Base-by-base conservation (phyloP, 2,329 filamentous ascomycete species). In the Cercospora zeina region DNA sequence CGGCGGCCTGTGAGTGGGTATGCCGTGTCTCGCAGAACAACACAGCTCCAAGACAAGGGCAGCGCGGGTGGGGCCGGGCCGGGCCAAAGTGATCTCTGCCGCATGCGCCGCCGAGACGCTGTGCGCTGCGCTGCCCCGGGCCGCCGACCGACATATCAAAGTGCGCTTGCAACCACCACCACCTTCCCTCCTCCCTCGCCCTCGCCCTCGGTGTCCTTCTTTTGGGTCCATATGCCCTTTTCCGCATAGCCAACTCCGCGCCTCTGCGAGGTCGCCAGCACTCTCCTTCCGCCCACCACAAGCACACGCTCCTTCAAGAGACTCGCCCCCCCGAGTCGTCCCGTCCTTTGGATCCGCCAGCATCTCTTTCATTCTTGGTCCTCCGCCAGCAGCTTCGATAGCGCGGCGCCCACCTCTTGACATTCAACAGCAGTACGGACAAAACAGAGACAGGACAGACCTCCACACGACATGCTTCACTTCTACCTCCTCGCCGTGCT, bases 201-300 rank as follows among this genome's bases (percentile, higher is more conserved):
- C 54, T 60, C 54, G 34, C n/a, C 50, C 58, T 51, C 56, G 24
- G 55, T 62, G 58, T 65, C 34, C 58, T 59, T 39, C 62, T 53
- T 57, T n/a, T n/a, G n/a, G 59, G 62, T 65, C 62, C 64, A 61
- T 56, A 67, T 67, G 63, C 68, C 56, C 61, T 45, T 45, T 51
- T 50, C 63, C 37, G 61, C 63, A 65, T 66, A 63, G 59, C 51
- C 49, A 55, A 54, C 47, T 54, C 42, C 62, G 61, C 64, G 65
- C 68, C 68, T 71, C 68, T 70, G 68, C 49, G 66, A 70, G 69
- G 67, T 69, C 24, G 24, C 24, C 24, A 27, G 3, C 63, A 59
- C 68, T 66, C 69, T 69, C 69, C 54, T 68, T 70, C 61, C 24
- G 3, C 3, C 24, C 24, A 3, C 24, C 61, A 67, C 67, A 65